Evolutionary conservation across 2,329 filamentous ascomycete genomes (phyloP).

Genomic region (Fusarium marasasianum): DNA sequence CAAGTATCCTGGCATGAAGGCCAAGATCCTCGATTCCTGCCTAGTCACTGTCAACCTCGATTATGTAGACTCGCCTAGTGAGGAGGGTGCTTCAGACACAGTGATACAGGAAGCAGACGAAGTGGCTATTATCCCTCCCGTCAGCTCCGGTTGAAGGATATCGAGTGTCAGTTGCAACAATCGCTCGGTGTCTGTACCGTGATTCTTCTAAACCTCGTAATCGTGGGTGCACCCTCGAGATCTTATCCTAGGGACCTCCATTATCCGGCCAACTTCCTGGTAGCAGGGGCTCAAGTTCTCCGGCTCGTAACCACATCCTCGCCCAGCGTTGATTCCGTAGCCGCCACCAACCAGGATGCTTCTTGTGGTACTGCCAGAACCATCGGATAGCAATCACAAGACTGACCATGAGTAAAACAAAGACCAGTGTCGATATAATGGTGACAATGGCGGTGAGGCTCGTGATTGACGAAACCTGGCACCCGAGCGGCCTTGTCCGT

Average conservation of each 20-base stretch:
- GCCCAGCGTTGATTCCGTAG: conserved; percentile 25
- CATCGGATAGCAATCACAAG: conserved; percentile 34
- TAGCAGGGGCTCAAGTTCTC: conserved; percentile 47
- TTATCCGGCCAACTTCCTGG: conserved; percentile 12
- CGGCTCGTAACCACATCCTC: conserved; percentile 18
- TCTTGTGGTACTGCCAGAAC: conserved; percentile 33
- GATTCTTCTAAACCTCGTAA: conserved; percentile 14
- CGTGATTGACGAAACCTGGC: conserved; percentile 49
- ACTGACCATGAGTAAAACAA: conserved; percentile 39
- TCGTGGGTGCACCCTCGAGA: background rate
- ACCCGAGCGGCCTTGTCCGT: conserved; percentile 49
- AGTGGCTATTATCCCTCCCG: conserved; percentile 87
- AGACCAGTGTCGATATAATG: conserved; percentile 43
- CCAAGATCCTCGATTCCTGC: conserved; percentile 75
- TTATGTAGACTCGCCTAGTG: conserved; percentile 75
- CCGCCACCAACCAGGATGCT: conserved; percentile 33
- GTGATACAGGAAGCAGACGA: conserved; percentile 79
- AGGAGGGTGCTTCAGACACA: conserved; percentile 50
- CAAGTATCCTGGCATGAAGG: conserved; percentile 74
- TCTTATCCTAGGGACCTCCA: conserved; percentile 1
- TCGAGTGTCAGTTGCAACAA: conserved; percentile 23
- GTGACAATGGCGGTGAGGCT: conserved; percentile 44
- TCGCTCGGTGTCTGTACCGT: conserved; percentile 1
- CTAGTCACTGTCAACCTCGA: conserved; percentile 83
- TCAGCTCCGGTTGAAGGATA: conserved; percentile 76